Percentiles rank a stretch among this genome's conserved stretches.
Evolutionary conservation across 108 stramenopile species (phyloP).

Genomic region (Mayamaea pseudoterrestris): DNA sequence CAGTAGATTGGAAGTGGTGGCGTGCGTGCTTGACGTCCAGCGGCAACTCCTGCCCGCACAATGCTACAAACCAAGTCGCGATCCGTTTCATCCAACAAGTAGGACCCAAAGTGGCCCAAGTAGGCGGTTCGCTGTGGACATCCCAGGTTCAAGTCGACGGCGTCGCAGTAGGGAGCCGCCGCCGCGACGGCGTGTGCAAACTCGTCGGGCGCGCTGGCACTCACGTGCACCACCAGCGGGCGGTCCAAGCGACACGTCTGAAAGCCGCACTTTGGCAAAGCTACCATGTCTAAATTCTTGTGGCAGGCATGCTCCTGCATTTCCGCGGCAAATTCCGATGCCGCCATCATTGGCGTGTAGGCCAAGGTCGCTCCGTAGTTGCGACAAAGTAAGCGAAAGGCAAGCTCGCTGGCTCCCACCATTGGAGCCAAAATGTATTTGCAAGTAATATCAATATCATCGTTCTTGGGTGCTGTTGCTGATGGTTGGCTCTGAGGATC

Average conservation of each 20-base stretch:
- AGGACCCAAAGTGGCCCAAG: conserved; percentile 85
- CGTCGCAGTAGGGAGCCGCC: conserved; percentile 62
- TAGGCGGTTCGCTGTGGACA: conserved; percentile 92
- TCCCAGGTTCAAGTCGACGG: conserved; percentile 87
- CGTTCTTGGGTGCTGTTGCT: too few species aligned
- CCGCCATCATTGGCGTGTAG: conserved; percentile 98
- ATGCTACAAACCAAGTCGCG: conserved; percentile 60
- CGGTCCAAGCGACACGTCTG: conserved; percentile 76
- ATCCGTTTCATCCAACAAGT: conserved; percentile 62
- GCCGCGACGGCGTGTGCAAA: conserved; percentile 34
- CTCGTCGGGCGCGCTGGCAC: conserved; percentile 68
- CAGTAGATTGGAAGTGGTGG: conserved; percentile 74
- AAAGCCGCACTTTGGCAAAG: conserved; percentile 44
- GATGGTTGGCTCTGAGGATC: too few species aligned
- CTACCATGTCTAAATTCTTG: too few species aligned
- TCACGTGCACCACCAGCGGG: conserved; percentile 85
- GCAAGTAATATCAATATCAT: too few species aligned
- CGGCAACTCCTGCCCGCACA: conserved; percentile 38
- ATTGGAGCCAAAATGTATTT: conserved; percentile 91
- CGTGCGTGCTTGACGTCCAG: too few species aligned
- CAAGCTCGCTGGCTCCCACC: conserved; percentile 89
- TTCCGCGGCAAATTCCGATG: conserved; percentile 45
- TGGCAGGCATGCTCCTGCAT: too few species aligned
- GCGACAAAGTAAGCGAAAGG: conserved; percentile 87
- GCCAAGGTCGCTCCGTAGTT: conserved; percentile 86